Base-by-base conservation (phyloP, 352 stramenopile genomes). In the Phytophthora citrophthora region DNA sequence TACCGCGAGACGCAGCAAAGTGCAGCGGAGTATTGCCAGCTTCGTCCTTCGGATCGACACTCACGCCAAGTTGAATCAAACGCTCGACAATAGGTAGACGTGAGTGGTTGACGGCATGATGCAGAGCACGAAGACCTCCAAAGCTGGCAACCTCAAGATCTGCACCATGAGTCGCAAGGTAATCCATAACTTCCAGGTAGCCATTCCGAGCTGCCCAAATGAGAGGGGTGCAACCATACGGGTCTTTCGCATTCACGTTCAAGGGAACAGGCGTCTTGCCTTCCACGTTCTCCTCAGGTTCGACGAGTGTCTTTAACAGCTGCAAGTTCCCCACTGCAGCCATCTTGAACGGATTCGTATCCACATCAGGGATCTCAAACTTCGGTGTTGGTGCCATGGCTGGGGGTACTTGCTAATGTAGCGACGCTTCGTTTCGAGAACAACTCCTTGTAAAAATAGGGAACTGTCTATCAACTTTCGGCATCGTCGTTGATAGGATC, bases 281-380 rank as follows among this genome's bases (percentile, higher is more conserved):
- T 0, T 86, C 81, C 0, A 59, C 43, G 27, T 61, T 76, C 26
- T 77, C 64, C 13, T 70, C 53, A 0, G 77, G 76, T 46, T 93
- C 85, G 18, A 94, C 83, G 9, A 96, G 73, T 51, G 72, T 77
- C 57, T 84, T 75, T 24, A 96, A 67, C 32, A 90, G 70, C 56
- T 84, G 72, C 26, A 93, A 41, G 44, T 96, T 94, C 20, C 88
- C 88, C 13, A 92, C 82, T 13, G 83, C 68, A 51, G 88, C 86
- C 70, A 96, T 90, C 72, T 96, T 96, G 59, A 91, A 94, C 41
- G 84, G 88, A 43, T 96, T 94, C 26, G 75, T 86, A 61, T 96
- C 88, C 49, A 94, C 81, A 16, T 91, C 86, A 0, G 84, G 82
- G 50, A 91, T 58, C 65, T 96, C 83, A 47, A 86, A 74, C 74